phyloP scores from a whole-genome alignment of 192 early-diverging fungal species.

The Podila minutissima region DNA sequence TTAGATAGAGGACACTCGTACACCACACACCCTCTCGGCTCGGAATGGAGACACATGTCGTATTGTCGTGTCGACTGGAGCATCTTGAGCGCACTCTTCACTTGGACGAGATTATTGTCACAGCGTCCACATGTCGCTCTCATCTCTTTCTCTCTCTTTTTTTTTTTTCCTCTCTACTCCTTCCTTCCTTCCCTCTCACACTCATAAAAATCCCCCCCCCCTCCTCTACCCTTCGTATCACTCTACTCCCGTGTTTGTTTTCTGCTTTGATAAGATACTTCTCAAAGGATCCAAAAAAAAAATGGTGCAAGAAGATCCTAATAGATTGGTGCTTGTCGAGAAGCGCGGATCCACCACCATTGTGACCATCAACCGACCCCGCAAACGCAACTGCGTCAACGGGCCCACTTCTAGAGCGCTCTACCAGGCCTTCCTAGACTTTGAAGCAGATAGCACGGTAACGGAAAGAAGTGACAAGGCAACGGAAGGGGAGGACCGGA shows the following conservation, averaged over 20 bases:
- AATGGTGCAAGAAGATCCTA: conserved; percentile 26
- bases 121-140: too few relatives aligned
- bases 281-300: background rate
- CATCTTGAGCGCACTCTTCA: too few relatives aligned
- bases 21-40: too few relatives aligned
- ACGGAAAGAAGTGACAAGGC: background rate
- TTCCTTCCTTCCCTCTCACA: background rate
- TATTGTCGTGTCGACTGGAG: too few relatives aligned
- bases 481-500: background rate
- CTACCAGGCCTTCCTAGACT: conserved; percentile 58
- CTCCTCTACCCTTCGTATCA: background rate
- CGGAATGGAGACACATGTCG: too few relatives aligned
- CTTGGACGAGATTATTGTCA: too few relatives aligned
- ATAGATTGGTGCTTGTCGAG: conserved; percentile 30
- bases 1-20: too few relatives aligned
- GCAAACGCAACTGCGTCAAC: conserved; percentile 61
- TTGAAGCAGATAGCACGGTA: conserved; percentile 55
- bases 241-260: background rate
- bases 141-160: too few relatives aligned
- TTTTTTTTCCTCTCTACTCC: too few relatives aligned
- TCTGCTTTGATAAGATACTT: background rate
- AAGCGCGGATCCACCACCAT: conserved; percentile 30
- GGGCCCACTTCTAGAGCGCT: conserved; percentile 51
- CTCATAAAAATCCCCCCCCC: background rate
- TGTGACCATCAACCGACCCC: conserved; percentile 53